phyloP scores from a whole-genome alignment of 495 filamentous ascomycete species.

The Penicillium maclennaniae region DNA sequence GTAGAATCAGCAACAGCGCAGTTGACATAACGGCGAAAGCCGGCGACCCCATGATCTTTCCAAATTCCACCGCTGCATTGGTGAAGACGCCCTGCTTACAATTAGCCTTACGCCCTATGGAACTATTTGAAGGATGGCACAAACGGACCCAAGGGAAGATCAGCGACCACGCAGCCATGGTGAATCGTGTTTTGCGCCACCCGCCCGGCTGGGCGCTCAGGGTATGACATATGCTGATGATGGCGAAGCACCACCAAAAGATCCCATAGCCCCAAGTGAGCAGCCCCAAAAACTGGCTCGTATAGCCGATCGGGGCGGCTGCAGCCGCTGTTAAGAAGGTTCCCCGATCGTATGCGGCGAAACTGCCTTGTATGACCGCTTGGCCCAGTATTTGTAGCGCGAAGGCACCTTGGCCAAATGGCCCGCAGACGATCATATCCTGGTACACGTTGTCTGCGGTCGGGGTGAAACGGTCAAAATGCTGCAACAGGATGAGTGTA shows the following conservation, averaged over 20 bases:
- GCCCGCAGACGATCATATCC: constrained; percentile 38
- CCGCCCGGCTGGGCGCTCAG: constrained; percentile 20
- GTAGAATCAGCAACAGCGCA: constrained; percentile 20
- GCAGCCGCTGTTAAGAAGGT: constrained; percentile 23
- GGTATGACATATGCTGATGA: constrained; percentile 29
- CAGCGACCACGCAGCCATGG: constrained; percentile 24
- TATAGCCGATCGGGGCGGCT: constrained; percentile 13
- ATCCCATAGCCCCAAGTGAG: constrained; percentile 30
- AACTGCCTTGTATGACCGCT: constrained; percentile 16
- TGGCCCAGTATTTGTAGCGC: constrained; percentile 28
- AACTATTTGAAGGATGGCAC: not conserved
- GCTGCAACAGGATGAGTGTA: constrained; percentile 22
- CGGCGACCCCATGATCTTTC: constrained; percentile 26
- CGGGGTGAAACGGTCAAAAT: constrained; percentile 22
- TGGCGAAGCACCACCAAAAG: constrained; percentile 35
- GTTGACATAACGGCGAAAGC: constrained; percentile 31
- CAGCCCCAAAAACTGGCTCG: constrained; percentile 22
- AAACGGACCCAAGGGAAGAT: constrained; percentile 29
- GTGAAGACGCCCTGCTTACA: constrained; percentile 27
- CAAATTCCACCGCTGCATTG: constrained; percentile 28
- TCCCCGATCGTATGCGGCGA: constrained; percentile 27
- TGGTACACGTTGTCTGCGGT: constrained; percentile 21
- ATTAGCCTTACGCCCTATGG: not conserved
- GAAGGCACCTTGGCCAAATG: constrained; percentile 32
- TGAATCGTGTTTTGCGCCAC: constrained; percentile 17